Percentiles rank a stretch among this genome's conserved stretches.
Evolutionary conservation across 345 rosid genomes (phyloP).

Genomic region (Gossypium sturtianum): DNA sequence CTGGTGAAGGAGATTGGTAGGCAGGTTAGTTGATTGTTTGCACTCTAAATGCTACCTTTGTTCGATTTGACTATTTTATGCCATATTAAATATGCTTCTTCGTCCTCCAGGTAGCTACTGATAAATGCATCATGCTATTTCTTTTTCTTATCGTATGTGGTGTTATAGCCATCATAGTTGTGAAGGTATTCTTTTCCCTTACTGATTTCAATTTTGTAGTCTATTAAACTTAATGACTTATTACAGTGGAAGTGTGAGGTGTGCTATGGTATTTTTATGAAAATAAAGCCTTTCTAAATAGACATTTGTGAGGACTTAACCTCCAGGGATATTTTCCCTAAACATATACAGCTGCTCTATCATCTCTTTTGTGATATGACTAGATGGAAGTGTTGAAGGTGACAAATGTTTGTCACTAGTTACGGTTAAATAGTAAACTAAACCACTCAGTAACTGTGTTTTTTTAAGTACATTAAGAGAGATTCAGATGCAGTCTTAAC

Average conservation of each 20-base stretch:
- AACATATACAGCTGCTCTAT: not conserved
- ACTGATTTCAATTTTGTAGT: not conserved
- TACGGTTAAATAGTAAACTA: not conserved
- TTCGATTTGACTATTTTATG: not conserved
- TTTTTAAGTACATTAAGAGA: not conserved
- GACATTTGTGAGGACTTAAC: not conserved
- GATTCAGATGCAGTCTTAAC: constrained; percentile 13
- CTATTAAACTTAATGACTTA: not conserved
- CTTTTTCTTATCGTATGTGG: constrained; percentile 88
- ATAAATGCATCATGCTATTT: constrained; percentile 95
- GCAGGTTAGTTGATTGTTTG: constrained; percentile 51
- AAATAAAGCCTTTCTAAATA: not conserved
- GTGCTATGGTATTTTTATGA: not conserved
- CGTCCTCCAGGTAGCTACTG: constrained; percentile 82
- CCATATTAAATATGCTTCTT: constrained; percentile 14
- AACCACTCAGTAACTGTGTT: not conserved
- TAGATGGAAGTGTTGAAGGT: not conserved
- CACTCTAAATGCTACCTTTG: not conserved
- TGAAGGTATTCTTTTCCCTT: constrained; percentile 58
- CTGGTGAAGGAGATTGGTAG: constrained; percentile 97
- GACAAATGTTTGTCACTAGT: not conserved
- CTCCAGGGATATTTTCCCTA: not conserved
- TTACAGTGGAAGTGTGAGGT: not conserved
- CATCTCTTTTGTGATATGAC: not conserved
- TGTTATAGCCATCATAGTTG: constrained; percentile 85